Conservation (phyloP, 164 flowering plant species). For the Aristolochia fimbriata region DNA sequence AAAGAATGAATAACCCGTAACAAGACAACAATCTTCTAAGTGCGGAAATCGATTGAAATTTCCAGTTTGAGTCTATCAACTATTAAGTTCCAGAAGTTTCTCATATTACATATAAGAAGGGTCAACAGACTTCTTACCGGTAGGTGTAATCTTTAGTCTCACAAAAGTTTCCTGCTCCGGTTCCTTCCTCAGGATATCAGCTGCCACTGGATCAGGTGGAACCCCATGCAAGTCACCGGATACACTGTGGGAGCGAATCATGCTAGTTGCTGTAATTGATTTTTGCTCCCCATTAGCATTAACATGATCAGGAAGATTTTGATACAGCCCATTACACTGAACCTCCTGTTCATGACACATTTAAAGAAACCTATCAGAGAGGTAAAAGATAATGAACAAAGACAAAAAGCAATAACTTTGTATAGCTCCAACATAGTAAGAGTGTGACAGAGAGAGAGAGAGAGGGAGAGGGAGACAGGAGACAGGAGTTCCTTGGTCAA, state of each 20-base stretch:
- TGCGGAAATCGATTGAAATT: no score
- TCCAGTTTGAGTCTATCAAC: no score
- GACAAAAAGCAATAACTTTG: not conserved
- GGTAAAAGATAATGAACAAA: no score
- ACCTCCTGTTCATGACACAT: slow-evolving; percentile 28
- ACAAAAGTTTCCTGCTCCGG: slow-evolving; percentile 93
- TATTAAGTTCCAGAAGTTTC: no score
- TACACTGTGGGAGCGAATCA: slow-evolving; percentile 88
- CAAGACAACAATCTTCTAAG: no score
- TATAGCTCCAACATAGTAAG: not conserved
- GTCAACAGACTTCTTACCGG: slow-evolving; percentile 34
- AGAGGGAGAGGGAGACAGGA: not conserved
- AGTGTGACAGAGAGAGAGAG: not conserved
- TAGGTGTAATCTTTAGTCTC: slow-evolving; percentile 61
- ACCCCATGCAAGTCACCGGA: slow-evolving; percentile 98
- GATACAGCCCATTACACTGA: slow-evolving; percentile 27
- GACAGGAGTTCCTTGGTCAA: no score
- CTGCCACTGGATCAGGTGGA: slow-evolving; percentile 93
- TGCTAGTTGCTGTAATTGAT: slow-evolving; percentile 57
- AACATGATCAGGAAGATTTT: slow-evolving; percentile 32
- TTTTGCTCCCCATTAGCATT: slow-evolving; percentile 51
- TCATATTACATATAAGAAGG: not conserved
- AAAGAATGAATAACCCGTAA: no score
- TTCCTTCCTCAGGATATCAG: slow-evolving; percentile 91
- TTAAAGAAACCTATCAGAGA: not conserved